Conservation (phyloP, 768 basidiomycete genomes). For the Stropharia rugosoannulata region DNA sequence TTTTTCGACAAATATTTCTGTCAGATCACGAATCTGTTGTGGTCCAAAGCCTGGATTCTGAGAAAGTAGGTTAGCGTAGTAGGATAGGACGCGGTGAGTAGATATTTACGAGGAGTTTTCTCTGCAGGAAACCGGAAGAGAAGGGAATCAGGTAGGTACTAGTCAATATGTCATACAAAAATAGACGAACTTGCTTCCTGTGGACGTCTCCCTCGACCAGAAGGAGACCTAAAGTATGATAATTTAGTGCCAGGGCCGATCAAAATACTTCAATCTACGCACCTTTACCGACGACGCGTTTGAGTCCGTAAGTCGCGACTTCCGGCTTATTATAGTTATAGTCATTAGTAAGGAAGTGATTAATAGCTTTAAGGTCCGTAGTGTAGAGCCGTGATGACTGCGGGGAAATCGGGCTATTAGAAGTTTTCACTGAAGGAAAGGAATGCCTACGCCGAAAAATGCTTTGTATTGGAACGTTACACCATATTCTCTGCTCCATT, state of each 20-base stretch:
- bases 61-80: background rate
- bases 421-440: background rate
- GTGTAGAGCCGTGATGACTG: constrained; percentile 43
- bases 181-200: constrained; percentile 34
- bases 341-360: constrained; percentile 57
- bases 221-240: constrained; percentile 40
- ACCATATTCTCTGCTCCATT: too few relatives aligned
- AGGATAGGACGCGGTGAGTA: too few relatives aligned
- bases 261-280: background rate
- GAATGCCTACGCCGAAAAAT: constrained; percentile 33
- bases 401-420: constrained; percentile 13
- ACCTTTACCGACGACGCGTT: constrained; percentile 43
- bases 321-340: constrained; percentile 56
- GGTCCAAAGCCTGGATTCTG: constrained; percentile 68
- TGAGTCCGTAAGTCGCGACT: constrained; percentile 31
- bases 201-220: constrained; percentile 44
- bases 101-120: constrained; percentile 38
- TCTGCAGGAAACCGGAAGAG: constrained; percentile 19
- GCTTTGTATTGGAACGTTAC: constrained; percentile 39
- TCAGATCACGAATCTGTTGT: constrained; percentile 53
- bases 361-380: constrained; percentile 57
- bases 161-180: background rate
- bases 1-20: constrained; percentile 52
- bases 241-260: background rate
- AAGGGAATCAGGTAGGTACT: background rate